Evolutionary conservation across 371 early-diverging fungal genomes (phyloP).

Genomic region (Mortierella sp.): DNA sequence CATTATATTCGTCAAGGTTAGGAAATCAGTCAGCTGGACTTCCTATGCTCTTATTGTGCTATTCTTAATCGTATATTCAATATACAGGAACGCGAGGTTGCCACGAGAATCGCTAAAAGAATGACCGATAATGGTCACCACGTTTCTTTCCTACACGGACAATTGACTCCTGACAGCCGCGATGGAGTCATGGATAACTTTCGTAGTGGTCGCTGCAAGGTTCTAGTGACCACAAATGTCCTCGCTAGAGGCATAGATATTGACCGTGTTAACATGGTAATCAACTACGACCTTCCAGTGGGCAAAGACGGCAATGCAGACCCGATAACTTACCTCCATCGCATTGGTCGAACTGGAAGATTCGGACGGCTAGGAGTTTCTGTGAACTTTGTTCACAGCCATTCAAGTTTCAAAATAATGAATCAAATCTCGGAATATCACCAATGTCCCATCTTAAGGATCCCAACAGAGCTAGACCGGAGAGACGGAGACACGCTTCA

Average conservation of each 20-base stretch:
- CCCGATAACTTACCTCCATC: conserved; percentile 95
- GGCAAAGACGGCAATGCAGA: conserved; percentile 71
- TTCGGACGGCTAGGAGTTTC: conserved; percentile 97
- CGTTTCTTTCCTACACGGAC: conserved; percentile 90
- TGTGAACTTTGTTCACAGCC: conserved; percentile 94
- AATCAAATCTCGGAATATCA: conserved; percentile 78
- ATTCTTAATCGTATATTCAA: neutral
- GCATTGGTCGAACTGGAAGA: conserved; percentile 99
- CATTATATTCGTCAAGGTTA: conserved; percentile 94
- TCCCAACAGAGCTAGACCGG: conserved; percentile 78
- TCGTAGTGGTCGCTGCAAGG: conserved; percentile 89
- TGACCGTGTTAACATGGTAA: conserved; percentile 93
- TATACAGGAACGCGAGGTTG: conserved; percentile 78
- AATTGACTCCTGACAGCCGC: conserved; percentile 78
- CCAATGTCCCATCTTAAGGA: conserved; percentile 72
- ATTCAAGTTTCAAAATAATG: conserved; percentile 73
- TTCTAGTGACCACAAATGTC: conserved; percentile 97
- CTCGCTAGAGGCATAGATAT: conserved; percentile 98
- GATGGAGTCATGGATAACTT: conserved; percentile 93
- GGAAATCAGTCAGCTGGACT: neutral
- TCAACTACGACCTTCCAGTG: conserved; percentile 97
- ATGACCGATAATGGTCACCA: conserved; percentile 86
- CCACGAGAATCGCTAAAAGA: conserved; percentile 77
- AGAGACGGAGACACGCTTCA: conserved; percentile 77
- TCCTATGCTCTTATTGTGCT: neutral